Evolutionary conservation across 176 grass and related monocot species (phyloP).

Genomic region (Pontederia crassipes): DNA sequence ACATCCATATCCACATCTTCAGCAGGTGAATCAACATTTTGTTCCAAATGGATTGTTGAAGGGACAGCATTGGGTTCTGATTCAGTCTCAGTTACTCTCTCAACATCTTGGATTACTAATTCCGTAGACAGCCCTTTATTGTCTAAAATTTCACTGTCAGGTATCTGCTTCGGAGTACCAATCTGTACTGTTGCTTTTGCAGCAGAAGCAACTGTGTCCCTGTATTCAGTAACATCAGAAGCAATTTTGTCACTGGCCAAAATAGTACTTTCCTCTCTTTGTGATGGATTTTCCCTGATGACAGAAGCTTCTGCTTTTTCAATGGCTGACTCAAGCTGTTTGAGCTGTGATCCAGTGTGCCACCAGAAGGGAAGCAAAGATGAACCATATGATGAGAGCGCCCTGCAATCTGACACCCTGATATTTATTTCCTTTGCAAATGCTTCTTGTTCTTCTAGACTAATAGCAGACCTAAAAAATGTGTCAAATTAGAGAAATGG

Average conservation of each 20-base stretch:
- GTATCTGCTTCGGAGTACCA: conserved; percentile 14
- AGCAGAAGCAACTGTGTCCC: conserved; percentile 5
- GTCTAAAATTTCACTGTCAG: conserved; percentile 25
- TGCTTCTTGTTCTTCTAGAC: conserved; percentile 34
- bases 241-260: neutral
- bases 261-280: conserved; percentile 6
- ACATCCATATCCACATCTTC: conserved; percentile 90
- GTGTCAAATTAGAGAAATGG: conserved; percentile 7
- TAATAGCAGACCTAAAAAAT: conserved; percentile 23
- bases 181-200: conserved; percentile 25
- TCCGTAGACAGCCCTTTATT: conserved; percentile 16
- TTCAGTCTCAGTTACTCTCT: conserved; percentile 8
- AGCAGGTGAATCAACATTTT: conserved; percentile 28
- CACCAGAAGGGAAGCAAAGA: conserved; percentile 93
- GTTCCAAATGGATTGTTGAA: neutral
- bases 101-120: conserved; percentile 20
- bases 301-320: conserved; percentile 33
- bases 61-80: too few relatives aligned
- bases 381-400: conserved; percentile 63
- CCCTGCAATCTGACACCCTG: conserved; percentile 72
- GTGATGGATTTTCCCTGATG: conserved; percentile 18
- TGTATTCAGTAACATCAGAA: neutral
- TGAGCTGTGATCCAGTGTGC: conserved; percentile 68
- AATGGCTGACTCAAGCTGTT: conserved; percentile 63
- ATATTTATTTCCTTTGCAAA: conserved; percentile 66